These are phyloP conservation scores for Symmetrospora coprosmae DNA, from an alignment of 768 basidiomycete genomes.

Conservation along the genomic window DNA sequence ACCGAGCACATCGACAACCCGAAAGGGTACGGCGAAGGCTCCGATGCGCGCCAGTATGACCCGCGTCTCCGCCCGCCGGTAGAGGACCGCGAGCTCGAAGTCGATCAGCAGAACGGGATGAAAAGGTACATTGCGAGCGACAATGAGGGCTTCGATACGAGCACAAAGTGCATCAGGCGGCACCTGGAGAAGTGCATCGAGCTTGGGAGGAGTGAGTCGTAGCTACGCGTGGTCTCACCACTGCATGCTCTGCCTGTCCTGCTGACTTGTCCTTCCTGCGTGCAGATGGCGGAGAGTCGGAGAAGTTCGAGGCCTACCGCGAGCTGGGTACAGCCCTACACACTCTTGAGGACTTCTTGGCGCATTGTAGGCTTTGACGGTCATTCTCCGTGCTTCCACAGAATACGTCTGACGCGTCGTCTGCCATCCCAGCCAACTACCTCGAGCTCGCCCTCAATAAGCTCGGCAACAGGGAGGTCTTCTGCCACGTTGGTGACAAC, in stretches of 20 bases:
- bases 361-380: too few relatives aligned
- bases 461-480: slow-evolving; percentile 62
- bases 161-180: slow-evolving; percentile 58
- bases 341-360: slow-evolving; percentile 59
- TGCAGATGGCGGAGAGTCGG: slow-evolving; percentile 42
- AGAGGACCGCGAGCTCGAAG: slow-evolving; percentile 65
- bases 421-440: too few relatives aligned
- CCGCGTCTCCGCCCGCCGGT: slow-evolving; percentile 71
- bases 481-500: slow-evolving; percentile 70
- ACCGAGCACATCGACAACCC: slow-evolving; percentile 32
- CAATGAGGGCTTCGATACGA: slow-evolving; percentile 72
- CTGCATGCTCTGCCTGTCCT: too few relatives aligned
- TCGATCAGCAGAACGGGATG: slow-evolving; percentile 78
- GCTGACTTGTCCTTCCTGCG: too few relatives aligned
- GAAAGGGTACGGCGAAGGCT: slow-evolving; percentile 17
- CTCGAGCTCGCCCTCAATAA: slow-evolving; percentile 61
- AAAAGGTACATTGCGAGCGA: slow-evolving; percentile 76
- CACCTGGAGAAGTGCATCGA: slow-evolving; percentile 65
- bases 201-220: slow-evolving; percentile 55
- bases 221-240: too few relatives aligned
- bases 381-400: too few relatives aligned
- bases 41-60: slow-evolving; percentile 40
- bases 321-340: slow-evolving; percentile 49
- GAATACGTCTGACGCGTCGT: too few relatives aligned
- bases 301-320: slow-evolving; percentile 47